These are phyloP conservation scores for Rhamnella rubrinervis DNA, from an alignment of 331 rosid genomes.

Conservation along the genomic window DNA sequence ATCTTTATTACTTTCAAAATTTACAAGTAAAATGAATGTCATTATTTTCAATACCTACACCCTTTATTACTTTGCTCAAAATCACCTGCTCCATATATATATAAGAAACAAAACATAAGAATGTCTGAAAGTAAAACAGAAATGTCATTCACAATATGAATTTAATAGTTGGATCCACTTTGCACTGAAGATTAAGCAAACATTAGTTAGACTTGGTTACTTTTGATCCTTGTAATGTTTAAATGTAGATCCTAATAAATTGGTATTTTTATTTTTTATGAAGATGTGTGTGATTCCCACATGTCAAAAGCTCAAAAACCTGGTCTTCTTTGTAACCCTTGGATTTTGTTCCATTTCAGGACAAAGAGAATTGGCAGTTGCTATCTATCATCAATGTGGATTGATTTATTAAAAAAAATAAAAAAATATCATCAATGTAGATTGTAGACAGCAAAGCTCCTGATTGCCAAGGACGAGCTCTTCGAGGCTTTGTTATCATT, in stretches of 20 bases:
- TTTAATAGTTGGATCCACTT: background rate
- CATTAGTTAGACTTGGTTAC: no score
- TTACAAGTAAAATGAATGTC: no score
- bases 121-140: background rate
- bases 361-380: background rate
- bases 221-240: background rate
- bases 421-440: no score
- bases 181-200: no score
- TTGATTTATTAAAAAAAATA: no score
- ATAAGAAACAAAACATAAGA: no score
- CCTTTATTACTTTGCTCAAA: background rate
- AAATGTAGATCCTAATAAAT: no score
- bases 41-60: background rate
- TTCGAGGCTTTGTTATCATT: constrained; percentile 20
- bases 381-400: no score
- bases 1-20: no score
- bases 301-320: background rate
- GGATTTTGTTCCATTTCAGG: constrained; percentile 25
- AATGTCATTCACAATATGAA: background rate
- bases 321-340: constrained; percentile 4
- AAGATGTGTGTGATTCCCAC: background rate
- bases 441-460: background rate
- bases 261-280: no score
- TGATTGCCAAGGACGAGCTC: constrained; percentile 12
- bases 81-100: no score